Base-by-base conservation (phyloP, 108 stramenopile genomes). In the Chaetoceros muelleri region DNA sequence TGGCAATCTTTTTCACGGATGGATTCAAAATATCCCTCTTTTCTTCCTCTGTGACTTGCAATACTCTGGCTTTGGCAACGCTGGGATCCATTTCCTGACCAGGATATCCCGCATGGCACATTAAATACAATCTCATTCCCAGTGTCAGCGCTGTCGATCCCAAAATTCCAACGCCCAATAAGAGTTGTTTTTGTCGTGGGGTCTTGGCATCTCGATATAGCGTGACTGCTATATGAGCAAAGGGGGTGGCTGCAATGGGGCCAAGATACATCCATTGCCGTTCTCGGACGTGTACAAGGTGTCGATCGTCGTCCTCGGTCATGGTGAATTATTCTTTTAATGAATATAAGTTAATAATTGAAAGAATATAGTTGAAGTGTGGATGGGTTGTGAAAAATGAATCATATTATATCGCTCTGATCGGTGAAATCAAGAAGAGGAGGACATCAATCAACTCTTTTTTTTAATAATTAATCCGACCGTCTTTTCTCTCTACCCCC, bases 191-290 rank as follows among this genome's bases (percentile, higher is more conserved):
- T 28, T 71, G 70, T 20, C 47, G 60, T 13, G 65, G 70, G 5
- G 75, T 71, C 57, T 76, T 71, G 47, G 75, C 75, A 28, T 62
- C 53, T n/a, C 66, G 60, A 48, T 76, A 76, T 3, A 76, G 57
- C 2, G 75, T 67, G 2, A 76, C 75, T n/a, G 62, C 28, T 29
- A 76, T 76, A 46, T 76, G 75, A 3, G 75, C 75, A 3, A 76
- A 23, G 18, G 75, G 75, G 1, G 75, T 61, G 21, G 75, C 75
- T 24, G 44, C 27, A 24, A 76, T 76, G 10, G 75, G 75, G 22
- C 75, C 75, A 16, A 76, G 30, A 30, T 76, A 76, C 58, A 71
- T 71, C 75, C 75, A 76, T 57, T 76, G 75, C 17, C 66, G 75
- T 44, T 68, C 66, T 24, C 75, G 63, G 21, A 64, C 24, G n/a